phyloP scores from a whole-genome alignment of 345 rosid species.

The Euphorbia peplus region DNA sequence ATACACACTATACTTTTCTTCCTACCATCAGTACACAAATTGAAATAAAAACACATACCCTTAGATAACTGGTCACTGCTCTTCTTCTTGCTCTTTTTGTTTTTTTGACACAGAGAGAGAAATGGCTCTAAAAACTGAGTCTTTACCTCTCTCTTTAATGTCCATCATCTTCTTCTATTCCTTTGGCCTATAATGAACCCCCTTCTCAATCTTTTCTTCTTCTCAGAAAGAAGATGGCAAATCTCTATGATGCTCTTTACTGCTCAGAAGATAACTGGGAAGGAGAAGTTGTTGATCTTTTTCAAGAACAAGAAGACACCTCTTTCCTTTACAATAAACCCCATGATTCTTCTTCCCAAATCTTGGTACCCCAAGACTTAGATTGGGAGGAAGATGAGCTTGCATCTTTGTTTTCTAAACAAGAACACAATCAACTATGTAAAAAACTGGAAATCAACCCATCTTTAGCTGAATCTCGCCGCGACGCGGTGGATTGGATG shows the following conservation, averaged over 20 bases:
- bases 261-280: constrained; percentile 63
- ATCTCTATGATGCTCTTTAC: constrained; percentile 43
- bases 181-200: constrained; percentile 33
- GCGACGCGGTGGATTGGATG: constrained; percentile 75
- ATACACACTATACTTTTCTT: constrained; percentile 17
- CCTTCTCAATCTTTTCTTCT: constrained; percentile 23
- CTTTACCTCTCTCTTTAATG: constrained; percentile 22
- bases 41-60: constrained; percentile 21
- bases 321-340: background rate
- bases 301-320: constrained; percentile 5
- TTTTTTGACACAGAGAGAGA: constrained; percentile 24
- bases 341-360: constrained; percentile 18
- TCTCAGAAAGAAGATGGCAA: too few relatives aligned
- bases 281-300: constrained; percentile 18
- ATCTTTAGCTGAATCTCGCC: constrained; percentile 40
- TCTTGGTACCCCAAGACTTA: constrained; percentile 52
- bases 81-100: background rate
- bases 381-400: constrained; percentile 77
- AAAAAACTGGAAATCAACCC: constrained; percentile 24
- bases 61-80: background rate
- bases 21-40: too few relatives aligned
- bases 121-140: constrained; percentile 28
- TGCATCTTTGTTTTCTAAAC: constrained; percentile 37
- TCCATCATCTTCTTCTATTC: constrained; percentile 20
- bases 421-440: constrained; percentile 37